phyloP scores from a whole-genome alignment of 1,139 yeast genomes.

The Pichia sp. region DNA sequence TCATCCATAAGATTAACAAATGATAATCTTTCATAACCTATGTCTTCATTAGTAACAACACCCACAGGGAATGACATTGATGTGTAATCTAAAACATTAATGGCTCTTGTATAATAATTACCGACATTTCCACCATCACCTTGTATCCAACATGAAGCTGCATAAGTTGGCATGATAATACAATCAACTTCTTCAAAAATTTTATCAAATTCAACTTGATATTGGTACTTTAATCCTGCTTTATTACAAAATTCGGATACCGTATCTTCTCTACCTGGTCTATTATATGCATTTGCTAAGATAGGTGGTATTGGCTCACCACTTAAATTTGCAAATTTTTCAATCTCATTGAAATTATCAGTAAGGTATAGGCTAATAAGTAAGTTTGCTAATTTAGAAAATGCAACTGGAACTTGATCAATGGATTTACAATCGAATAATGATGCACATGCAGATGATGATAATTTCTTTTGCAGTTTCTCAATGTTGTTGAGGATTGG shows the following conservation, averaged over 20 bases:
- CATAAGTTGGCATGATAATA: conserved; percentile 32
- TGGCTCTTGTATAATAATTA: conserved; percentile 37
- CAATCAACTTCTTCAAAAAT: conserved; percentile 35
- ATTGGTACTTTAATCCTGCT: conserved; percentile 28
- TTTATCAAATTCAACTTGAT: conserved; percentile 29
- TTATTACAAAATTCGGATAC: conserved; percentile 20
- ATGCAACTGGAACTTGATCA: conserved; percentile 32
- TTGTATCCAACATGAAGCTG: conserved; percentile 26
- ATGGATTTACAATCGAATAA: conserved; percentile 33
- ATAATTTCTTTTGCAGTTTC: conserved; percentile 30
- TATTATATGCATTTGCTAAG: conserved; percentile 12
- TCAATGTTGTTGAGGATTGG: conserved; percentile 42
- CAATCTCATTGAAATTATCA: conserved; percentile 43
- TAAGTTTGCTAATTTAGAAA: conserved; percentile 20
- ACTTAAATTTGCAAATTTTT: conserved; percentile 29
- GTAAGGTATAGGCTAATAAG: conserved; percentile 38
- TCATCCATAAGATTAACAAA: conserved; percentile 29
- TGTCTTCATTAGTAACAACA: conserved; percentile 37
- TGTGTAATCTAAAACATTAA: conserved; percentile 48
- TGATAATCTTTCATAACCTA: conserved; percentile 24
- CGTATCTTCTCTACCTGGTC: conserved; percentile 14
- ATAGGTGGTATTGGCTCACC: conserved; percentile 38
- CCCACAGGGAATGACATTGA: conserved; percentile 49
- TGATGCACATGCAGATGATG: neutral
- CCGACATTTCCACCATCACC: conserved; percentile 25